Evolutionary conservation across 129 eudicot species (phyloP).

Genomic region (Saussurea involucrata): DNA sequence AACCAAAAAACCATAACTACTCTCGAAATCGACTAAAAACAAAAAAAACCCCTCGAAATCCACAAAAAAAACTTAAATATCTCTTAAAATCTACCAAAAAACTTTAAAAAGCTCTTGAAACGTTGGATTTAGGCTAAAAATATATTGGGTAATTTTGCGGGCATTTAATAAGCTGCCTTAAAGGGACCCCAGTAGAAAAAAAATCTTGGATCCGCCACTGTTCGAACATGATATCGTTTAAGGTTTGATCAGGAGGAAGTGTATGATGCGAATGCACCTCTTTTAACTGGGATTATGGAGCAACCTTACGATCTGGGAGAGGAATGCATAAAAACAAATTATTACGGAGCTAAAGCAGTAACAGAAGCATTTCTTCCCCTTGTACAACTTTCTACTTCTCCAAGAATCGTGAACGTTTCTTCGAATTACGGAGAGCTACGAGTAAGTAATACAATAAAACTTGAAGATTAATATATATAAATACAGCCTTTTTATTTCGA

Average conservation of each 20-base stretch:
- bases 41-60: no score
- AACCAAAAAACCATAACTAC: no score
- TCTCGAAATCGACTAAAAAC: no score
- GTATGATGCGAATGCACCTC: conserved; percentile 7
- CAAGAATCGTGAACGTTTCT: conserved; percentile 40
- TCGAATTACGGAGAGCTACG: conserved; percentile 22
- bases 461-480: neutral
- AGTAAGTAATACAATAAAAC: conserved; percentile 3
- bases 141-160: no score
- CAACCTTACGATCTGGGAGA: conserved; percentile 26
- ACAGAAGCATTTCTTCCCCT: conserved; percentile 39
- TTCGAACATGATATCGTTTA: neutral
- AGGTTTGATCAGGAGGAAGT: neutral
- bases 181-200: no score
- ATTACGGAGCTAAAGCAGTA: conserved; percentile 31
- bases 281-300: neutral
- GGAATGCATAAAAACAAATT: conserved; percentile 34
- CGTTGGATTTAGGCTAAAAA: no score
- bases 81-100: no score
- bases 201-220: no score
- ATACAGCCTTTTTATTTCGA: no score
- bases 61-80: no score
- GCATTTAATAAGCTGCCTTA: no score
- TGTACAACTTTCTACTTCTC: conserved; percentile 30
- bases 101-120: no score